Conservation (phyloP, 805 yeast genomes). For the Geotrichum ghanense region DNA sequence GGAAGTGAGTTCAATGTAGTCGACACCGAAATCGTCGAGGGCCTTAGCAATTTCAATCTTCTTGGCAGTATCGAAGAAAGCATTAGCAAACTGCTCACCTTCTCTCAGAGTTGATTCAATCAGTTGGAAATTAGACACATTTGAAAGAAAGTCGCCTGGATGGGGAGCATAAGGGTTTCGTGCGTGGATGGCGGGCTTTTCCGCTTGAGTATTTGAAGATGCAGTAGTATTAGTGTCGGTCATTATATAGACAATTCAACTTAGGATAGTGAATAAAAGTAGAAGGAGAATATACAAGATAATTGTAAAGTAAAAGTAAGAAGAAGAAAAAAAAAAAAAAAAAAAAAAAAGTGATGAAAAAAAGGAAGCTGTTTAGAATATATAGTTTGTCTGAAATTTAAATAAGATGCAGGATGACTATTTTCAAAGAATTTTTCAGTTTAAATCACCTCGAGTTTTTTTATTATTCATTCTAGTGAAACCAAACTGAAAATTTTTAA, state of each 20-base stretch:
- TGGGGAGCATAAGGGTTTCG: slow-evolving; percentile 89
- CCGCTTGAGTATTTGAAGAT: background rate
- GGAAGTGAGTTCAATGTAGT: slow-evolving; percentile 92
- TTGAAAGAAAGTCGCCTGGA: slow-evolving; percentile 84
- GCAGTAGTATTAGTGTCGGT: background rate
- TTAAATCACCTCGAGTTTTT: background rate
- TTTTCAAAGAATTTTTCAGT: background rate
- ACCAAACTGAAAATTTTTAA: too few species aligned
- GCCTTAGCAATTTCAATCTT: slow-evolving; percentile 97
- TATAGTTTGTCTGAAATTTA: too few species aligned
- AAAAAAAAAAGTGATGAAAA: slow-evolving; percentile 3
- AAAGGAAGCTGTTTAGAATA: too few species aligned
- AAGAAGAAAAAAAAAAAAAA: too few species aligned
- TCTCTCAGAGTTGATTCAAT: slow-evolving; percentile 95
- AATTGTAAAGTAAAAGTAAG: slow-evolving; percentile 1
- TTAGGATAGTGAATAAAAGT: slow-evolving; percentile 1
- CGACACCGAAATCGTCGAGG: slow-evolving; percentile 94
- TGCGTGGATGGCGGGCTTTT: background rate
- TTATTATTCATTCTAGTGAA: background rate
- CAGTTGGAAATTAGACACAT: slow-evolving; percentile 78
- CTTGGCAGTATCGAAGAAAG: slow-evolving; percentile 88
- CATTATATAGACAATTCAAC: background rate
- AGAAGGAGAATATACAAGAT: slow-evolving; percentile 3
- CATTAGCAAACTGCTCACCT: slow-evolving; percentile 98
- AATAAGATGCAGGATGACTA: background rate